Evolutionary conservation across 2,329 filamentous ascomycete species (phyloP).

Genomic region (Alternaria viburni): DNA sequence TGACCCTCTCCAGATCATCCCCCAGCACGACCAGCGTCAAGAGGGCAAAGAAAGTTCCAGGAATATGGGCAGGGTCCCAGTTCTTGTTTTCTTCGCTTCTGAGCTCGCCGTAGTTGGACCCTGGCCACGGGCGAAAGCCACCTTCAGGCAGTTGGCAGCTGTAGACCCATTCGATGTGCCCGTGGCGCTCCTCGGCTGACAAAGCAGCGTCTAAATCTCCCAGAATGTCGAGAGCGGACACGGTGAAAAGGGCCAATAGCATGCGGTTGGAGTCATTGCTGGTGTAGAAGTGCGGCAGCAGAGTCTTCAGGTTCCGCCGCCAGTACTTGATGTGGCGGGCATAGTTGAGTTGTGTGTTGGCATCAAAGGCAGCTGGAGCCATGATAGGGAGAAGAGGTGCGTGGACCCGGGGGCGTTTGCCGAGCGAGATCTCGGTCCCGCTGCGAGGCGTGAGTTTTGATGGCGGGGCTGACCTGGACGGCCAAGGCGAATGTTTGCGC

Average conservation of each 20-base stretch:
- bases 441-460: constrained; percentile 6
- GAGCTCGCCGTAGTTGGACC: constrained; percentile 61
- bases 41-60: constrained; percentile 89
- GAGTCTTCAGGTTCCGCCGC: constrained; percentile 82
- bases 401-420: constrained; percentile 13
- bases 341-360: constrained; percentile 39
- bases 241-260: constrained; percentile 85
- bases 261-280: constrained; percentile 90
- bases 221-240: constrained; percentile 84
- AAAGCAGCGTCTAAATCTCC: constrained; percentile 65
- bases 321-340: constrained; percentile 83
- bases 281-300: constrained; percentile 83
- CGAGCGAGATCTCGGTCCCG: constrained; percentile 8
- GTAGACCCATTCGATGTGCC: constrained; percentile 78
- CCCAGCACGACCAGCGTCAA: constrained; percentile 71
- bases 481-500: constrained; percentile 3
- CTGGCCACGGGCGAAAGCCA: constrained; percentile 87
- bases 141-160: constrained; percentile 83
- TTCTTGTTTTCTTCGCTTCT: constrained; percentile 59
- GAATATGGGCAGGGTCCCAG: constrained; percentile 81
- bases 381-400: constrained; percentile 18
- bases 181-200: constrained; percentile 59
- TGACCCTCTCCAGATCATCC: constrained; percentile 67
- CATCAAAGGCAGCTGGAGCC: constrained; percentile 23
- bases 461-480: constrained; percentile 12